A percentile compares a stretch with the other conserved stretches of the same genome.
Conservation (phyloP, 2,329 filamentous ascomycete species). For the Cadophora sp. region DNA sequence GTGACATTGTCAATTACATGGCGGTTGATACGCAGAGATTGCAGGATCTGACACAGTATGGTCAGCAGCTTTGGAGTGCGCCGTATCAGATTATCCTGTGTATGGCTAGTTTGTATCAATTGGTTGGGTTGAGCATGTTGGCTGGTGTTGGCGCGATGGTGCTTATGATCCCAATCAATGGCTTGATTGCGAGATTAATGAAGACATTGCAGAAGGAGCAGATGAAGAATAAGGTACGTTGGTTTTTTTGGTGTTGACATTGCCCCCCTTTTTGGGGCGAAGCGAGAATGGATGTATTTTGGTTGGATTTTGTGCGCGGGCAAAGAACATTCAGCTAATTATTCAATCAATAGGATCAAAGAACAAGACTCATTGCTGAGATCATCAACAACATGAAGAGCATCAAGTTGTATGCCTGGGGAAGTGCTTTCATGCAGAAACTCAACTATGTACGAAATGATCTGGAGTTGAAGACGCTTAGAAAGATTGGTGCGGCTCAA, state of each 20-base stretch:
- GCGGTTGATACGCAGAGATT: conserved; percentile 96
- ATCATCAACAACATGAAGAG: conserved; percentile 99
- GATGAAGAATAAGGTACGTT: conserved; percentile 88
- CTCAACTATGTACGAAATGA: conserved; percentile 97
- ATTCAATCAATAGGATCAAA: conserved; percentile 62
- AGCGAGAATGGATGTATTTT: neutral
- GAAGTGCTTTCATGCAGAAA: conserved; percentile 95
- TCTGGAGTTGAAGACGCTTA: conserved; percentile 90
- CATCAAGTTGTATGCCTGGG: conserved; percentile 99
- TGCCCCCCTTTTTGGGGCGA: neutral
- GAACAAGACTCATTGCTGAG: conserved; percentile 93
- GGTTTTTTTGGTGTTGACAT: neutral
- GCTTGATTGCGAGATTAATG: conserved; percentile 89
- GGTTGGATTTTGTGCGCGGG: no score
- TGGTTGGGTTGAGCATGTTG: conserved; percentile 96
- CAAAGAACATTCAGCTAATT: conserved; percentile 1
- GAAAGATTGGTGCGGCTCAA: conserved; percentile 94
- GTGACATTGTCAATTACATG: conserved; percentile 99
- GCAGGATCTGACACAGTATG: conserved; percentile 93
- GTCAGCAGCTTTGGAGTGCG: conserved; percentile 94
- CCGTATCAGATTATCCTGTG: conserved; percentile 96
- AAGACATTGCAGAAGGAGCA: conserved; percentile 93
- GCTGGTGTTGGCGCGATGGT: conserved; percentile 95
- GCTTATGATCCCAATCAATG: conserved; percentile 96
- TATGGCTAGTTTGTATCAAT: conserved; percentile 93